A percentile compares a stretch with the other conserved stretches of the same genome.
These are phyloP conservation scores for Hysterangium stoloniferum DNA, from an alignment of 768 basidiomycete genomes.

Conservation along the genomic window DNA sequence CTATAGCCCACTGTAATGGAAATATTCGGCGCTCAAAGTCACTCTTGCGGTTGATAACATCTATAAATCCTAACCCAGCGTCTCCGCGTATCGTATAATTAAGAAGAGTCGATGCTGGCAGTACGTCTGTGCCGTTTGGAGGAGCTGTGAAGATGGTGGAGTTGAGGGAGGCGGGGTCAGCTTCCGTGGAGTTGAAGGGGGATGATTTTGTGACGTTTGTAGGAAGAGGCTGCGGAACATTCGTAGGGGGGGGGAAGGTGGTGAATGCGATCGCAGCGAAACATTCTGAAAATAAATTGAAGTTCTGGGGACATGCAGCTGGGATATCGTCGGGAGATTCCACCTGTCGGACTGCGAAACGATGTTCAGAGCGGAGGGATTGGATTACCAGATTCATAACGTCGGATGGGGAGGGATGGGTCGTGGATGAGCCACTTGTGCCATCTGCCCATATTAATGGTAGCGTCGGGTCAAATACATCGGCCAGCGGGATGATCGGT, in stretches of 20 bases:
- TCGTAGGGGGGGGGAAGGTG: conserved; percentile 15
- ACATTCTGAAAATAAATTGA: conserved; percentile 60
- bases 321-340: conserved; percentile 42
- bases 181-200: conserved; percentile 25
- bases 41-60: conserved; percentile 57
- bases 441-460: conserved; percentile 62
- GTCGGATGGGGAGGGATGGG: conserved; percentile 44
- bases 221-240: conserved; percentile 27
- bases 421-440: conserved; percentile 41
- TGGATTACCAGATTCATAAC: conserved; percentile 56
- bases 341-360: conserved; percentile 41
- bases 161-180: not conserved
- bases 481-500: conserved; percentile 39
- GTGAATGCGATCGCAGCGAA: conserved; percentile 61
- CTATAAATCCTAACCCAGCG: conserved; percentile 52
- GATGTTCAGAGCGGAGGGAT: conserved; percentile 42
- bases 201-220: conserved; percentile 20
- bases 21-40: conserved; percentile 62
- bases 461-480: conserved; percentile 45
- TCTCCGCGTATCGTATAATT: conserved; percentile 71
- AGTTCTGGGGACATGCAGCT: conserved; percentile 61
- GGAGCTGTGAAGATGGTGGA: not conserved
- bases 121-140: conserved; percentile 8
- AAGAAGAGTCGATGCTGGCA: conserved; percentile 1
- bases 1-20: conserved; percentile 72